These are phyloP conservation scores for Nematocida parisii DNA, from an alignment of 371 early-diverging fungal species.

Conservation along the genomic window DNA sequence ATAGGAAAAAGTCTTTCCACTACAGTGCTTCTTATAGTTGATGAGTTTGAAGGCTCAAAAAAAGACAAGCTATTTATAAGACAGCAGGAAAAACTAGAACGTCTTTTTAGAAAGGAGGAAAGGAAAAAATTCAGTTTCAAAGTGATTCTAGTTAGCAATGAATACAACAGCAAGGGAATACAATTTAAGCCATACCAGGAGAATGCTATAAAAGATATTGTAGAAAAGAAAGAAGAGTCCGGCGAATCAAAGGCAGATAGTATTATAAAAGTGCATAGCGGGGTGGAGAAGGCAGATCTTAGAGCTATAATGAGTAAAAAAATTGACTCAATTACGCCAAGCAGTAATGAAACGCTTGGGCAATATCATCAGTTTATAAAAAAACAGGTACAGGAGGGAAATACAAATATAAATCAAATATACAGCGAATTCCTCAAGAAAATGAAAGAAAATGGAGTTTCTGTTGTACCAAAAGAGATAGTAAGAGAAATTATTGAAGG, in stretches of 20 bases:
- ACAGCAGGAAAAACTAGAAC: constrained; percentile 27
- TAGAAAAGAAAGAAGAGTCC: neutral
- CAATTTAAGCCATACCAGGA: constrained; percentile 48
- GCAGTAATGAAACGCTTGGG: neutral
- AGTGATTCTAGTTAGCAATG: constrained; percentile 40
- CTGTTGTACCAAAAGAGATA: constrained; percentile 44
- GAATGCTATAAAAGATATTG: constrained; percentile 27
- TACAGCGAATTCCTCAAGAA: constrained; percentile 32
- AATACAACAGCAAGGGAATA: constrained; percentile 37
- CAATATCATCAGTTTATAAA: constrained; percentile 48
- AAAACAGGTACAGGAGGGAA: constrained; percentile 3
- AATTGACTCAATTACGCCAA: neutral
- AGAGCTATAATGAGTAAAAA: constrained; percentile 9
- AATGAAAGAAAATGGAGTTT: constrained; percentile 33
- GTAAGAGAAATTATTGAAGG: constrained; percentile 32
- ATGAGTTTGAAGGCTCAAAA: constrained; percentile 50
- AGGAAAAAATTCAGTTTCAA: constrained; percentile 21
- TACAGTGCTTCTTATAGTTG: constrained; percentile 26
- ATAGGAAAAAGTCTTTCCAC: neutral
- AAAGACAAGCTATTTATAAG: constrained; percentile 26
- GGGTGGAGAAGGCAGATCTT: constrained; percentile 34
- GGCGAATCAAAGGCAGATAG: neutral
- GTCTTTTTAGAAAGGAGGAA: constrained; percentile 14
- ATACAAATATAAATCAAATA: constrained; percentile 19
- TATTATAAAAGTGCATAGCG: neutral